Base-by-base conservation (phyloP, 306 rosid species). In the Dryas drummondii region DNA sequence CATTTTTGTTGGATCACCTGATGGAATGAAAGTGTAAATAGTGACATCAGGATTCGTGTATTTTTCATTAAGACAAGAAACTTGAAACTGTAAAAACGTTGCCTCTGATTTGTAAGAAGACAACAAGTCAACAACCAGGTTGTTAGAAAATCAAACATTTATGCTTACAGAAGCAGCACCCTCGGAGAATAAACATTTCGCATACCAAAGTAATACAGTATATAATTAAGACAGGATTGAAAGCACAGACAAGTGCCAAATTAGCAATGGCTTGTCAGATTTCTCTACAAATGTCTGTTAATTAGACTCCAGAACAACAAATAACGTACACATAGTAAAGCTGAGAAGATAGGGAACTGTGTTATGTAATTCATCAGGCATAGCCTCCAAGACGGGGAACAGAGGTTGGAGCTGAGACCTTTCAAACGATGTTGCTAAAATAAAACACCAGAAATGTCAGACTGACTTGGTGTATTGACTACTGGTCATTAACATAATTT, bases 1-100 rank as follows among this genome's bases (percentile, higher is more conserved):
- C 98, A 96, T 92, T 82, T 90, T 96, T 75, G 84, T 58, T 50
- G 99, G 96, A 75, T 92, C 93, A 60, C 99, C 99, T 94, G 88
- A 64, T 74, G 56, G 55, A 76, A 82, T 55, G 70, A 85, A 70
- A 7, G 63, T 44, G 6, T 6, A 19, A n/a, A 7, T 13, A n/a
- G 14, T 58, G 8, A 54, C 19, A 41, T 41, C 19, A 71, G 64
- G 5, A 44, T 56, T 42, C 4, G 5, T 14, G 4, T 27, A 26
- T 44, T 44, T 9, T 1, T 6, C 53, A 56, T 45, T 55, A 55
- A 52, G 47, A 55, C 47, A 17, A 44, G 45, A 45, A 46, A 44
- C 50, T 70, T 55, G 66, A 71, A 56, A 55, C 45, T 44, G 46
- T 8, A 47, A 17, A 8, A 19, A 7, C 44, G 10, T 44, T 71